phyloP scores from a whole-genome alignment of 1,284 basidiomycete genomes.

The Chalciporus piperatoides region DNA sequence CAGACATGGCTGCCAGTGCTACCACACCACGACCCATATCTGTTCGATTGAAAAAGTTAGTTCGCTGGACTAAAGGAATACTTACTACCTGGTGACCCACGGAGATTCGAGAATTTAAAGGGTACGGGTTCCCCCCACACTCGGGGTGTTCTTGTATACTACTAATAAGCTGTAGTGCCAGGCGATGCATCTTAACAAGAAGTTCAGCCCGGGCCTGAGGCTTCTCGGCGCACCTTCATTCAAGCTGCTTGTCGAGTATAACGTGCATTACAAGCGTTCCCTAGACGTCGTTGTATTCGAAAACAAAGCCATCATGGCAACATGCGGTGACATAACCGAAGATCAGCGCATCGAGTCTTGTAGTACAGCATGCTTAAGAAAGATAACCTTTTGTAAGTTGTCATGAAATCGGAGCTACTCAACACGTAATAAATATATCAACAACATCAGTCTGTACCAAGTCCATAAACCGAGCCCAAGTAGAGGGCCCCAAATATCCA shows the following conservation, averaged over 20 bases:
- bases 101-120: background rate
- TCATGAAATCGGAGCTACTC: background rate
- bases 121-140: background rate
- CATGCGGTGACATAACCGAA: background rate
- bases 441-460: background rate
- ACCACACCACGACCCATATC: background rate
- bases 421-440: background rate
- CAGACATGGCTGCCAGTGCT: background rate
- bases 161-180: too few relatives aligned
- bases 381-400: too few relatives aligned
- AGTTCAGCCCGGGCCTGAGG: background rate
- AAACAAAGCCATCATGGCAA: conserved; percentile 19
- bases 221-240: background rate
- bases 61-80: background rate
- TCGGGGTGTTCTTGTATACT: background rate
- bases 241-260: background rate
- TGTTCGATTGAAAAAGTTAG: background rate
- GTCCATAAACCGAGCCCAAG: background rate
- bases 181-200: background rate
- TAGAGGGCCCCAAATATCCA: background rate
- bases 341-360: too few relatives aligned
- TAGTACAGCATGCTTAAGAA: too few relatives aligned
- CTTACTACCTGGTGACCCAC: background rate
- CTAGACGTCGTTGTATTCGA: conserved; percentile 13
- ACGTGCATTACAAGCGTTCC: background rate